phyloP scores from a whole-genome alignment of 345 rosid genomes.

The Nephelium lappaceum region DNA sequence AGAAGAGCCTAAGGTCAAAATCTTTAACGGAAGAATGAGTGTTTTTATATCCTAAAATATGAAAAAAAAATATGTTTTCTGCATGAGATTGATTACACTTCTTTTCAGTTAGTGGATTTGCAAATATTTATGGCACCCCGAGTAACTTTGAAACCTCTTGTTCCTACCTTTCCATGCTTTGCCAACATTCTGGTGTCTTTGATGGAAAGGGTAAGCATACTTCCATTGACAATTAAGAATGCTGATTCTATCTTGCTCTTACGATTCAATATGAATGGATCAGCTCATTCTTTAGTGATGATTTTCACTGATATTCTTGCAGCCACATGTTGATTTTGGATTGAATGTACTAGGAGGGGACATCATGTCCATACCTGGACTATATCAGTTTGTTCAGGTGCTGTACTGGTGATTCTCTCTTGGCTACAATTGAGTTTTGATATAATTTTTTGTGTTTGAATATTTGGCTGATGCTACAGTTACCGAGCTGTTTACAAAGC shows the following conservation, averaged over 20 bases:
- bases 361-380: slow-evolving; percentile 80
- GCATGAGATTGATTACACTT: slow-evolving; percentile 21
- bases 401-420: slow-evolving; percentile 49
- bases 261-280: neutral
- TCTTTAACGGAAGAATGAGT: slow-evolving; percentile 1
- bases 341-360: slow-evolving; percentile 74
- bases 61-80: neutral
- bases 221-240: neutral
- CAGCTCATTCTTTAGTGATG: neutral
- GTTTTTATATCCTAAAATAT: neutral
- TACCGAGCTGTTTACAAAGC: neutral
- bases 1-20: slow-evolving; percentile 24
- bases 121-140: slow-evolving; percentile 56
- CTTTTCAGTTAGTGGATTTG: slow-evolving; percentile 63
- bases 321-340: slow-evolving; percentile 86
- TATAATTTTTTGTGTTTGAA: slow-evolving; percentile 9
- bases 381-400: slow-evolving; percentile 84
- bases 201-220: slow-evolving; percentile 60
- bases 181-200: slow-evolving; percentile 58
- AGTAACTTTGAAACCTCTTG: slow-evolving; percentile 69
- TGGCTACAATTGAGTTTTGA: too few relatives aligned
- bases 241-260: neutral
- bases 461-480: neutral
- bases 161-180: slow-evolving; percentile 81
- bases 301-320: slow-evolving; percentile 22